Evolutionary conservation across 148 eudicot species (phyloP).

Genomic region (Rhododendron williamsianum): DNA sequence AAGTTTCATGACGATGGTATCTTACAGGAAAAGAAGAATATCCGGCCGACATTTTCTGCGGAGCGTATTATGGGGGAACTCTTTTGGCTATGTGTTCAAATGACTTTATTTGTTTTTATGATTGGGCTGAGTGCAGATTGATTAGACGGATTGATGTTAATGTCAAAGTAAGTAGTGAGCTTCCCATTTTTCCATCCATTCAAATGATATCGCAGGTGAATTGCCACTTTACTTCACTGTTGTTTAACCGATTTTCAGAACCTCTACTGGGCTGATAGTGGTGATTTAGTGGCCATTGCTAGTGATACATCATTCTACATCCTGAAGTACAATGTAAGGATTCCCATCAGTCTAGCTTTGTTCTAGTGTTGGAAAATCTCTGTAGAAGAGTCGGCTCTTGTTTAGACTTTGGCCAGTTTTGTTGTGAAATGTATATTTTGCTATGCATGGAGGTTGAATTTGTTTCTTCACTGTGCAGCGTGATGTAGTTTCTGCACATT

Average conservation of each 20-base stretch:
- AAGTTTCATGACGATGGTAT: slow-evolving; percentile 12
- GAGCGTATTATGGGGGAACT: slow-evolving; percentile 89
- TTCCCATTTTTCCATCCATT: background rate
- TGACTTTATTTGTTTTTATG: slow-evolving; percentile 94
- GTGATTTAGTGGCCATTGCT: slow-evolving; percentile 94
- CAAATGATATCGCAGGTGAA: background rate
- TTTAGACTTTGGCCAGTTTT: background rate
- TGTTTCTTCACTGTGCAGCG: slow-evolving; percentile 55
- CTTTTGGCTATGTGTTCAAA: slow-evolving; percentile 92
- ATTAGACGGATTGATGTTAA: slow-evolving; percentile 87
- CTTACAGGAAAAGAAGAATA: slow-evolving; percentile 89
- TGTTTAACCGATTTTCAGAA: slow-evolving; percentile 41
- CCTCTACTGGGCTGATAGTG: slow-evolving; percentile 99
- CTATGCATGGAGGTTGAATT: slow-evolving; percentile 1
- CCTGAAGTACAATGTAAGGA: slow-evolving; percentile 82
- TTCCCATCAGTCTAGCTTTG: slow-evolving; percentile 6
- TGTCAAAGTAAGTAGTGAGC: slow-evolving; percentile 64
- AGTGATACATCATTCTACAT: slow-evolving; percentile 95
- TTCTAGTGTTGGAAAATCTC: background rate
- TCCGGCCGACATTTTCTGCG: slow-evolving; percentile 91
- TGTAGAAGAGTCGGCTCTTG: background rate
- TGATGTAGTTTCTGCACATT: slow-evolving; percentile 70
- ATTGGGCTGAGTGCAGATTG: slow-evolving; percentile 96
- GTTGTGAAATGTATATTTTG: background rate
- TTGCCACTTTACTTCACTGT: slow-evolving; percentile 3